Conservation (phyloP, 306 rosid genomes). For the Trifolium dubium region DNA sequence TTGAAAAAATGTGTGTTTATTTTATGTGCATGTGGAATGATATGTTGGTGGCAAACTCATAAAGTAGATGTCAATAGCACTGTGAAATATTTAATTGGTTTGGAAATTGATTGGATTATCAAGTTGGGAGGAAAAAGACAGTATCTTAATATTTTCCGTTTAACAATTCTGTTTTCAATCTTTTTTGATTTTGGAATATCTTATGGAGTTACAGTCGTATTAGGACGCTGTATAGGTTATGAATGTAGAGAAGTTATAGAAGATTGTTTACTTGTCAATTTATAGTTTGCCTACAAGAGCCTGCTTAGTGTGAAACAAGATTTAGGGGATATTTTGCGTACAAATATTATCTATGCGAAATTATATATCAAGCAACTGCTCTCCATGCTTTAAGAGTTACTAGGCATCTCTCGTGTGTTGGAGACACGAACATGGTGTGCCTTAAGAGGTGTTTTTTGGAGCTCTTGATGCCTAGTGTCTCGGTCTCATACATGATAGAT, state of each 20-base stretch:
- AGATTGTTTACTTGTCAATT: conserved; percentile 14
- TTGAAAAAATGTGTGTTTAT: too few relatives aligned
- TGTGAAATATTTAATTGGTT: too few relatives aligned
- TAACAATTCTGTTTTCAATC: too few relatives aligned
- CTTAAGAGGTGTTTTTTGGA: background rate
- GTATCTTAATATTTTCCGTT: too few relatives aligned
- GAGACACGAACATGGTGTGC: background rate
- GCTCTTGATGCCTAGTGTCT: background rate
- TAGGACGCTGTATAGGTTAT: background rate
- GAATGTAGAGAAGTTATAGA: background rate
- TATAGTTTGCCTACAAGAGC: background rate
- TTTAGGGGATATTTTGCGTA: background rate
- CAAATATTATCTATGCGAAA: background rate
- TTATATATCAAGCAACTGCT: background rate
- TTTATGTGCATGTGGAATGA: too few relatives aligned
- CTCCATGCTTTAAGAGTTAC: background rate
- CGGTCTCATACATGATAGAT: background rate
- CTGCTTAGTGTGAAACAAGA: background rate
- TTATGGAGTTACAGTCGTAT: background rate
- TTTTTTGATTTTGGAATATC: too few relatives aligned
- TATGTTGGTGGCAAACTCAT: too few relatives aligned
- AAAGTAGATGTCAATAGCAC: too few relatives aligned
- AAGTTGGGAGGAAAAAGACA: too few relatives aligned
- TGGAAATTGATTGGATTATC: too few relatives aligned
- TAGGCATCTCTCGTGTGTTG: background rate